Percentiles rank a stretch among this genome's conserved stretches.
Conservation (phyloP, 192 early-diverging fungal genomes). For the Spinellus fusiger region DNA sequence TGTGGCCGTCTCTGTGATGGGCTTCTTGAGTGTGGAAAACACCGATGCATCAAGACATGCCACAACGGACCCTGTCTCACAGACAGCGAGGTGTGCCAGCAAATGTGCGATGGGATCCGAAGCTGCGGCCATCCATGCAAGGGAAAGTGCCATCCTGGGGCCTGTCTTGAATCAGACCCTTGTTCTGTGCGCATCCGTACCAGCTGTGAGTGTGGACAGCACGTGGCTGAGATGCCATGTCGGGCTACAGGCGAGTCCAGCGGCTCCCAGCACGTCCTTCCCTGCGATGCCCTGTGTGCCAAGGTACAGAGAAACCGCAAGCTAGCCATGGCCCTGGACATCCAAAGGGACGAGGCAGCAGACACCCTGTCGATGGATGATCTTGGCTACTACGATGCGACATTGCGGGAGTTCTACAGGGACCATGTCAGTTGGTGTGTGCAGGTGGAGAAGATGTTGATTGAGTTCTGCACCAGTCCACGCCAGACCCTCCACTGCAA, state of each 20-base stretch:
- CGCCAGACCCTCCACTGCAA: slow-evolving; percentile 52
- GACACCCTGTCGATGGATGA: slow-evolving; percentile 10
- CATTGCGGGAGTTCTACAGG: slow-evolving; percentile 63
- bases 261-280: slow-evolving; percentile 44
- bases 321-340: slow-evolving; percentile 75
- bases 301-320: slow-evolving; percentile 71
- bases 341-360: slow-evolving; percentile 35
- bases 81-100: slow-evolving; percentile 56
- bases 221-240: slow-evolving; percentile 57
- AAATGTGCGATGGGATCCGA: slow-evolving; percentile 71
- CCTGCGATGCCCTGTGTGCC: slow-evolving; percentile 80
- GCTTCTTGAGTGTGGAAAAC: slow-evolving; percentile 57
- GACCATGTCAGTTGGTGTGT: slow-evolving; percentile 59
- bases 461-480: slow-evolving; percentile 61
- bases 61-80: slow-evolving; percentile 70
- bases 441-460: slow-evolving; percentile 59
- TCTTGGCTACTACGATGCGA: slow-evolving; percentile 45
- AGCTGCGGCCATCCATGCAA: slow-evolving; percentile 83
- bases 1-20: slow-evolving; percentile 68
- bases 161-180: slow-evolving; percentile 70
- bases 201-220: slow-evolving; percentile 74
- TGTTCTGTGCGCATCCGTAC: slow-evolving; percentile 56
- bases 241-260: slow-evolving; percentile 46
- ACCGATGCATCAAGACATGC: slow-evolving; percentile 77
- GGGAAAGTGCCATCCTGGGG: slow-evolving; percentile 69